These are phyloP conservation scores for Lepidium campestre DNA, from an alignment of 441 rosid species.

Conservation along the genomic window DNA sequence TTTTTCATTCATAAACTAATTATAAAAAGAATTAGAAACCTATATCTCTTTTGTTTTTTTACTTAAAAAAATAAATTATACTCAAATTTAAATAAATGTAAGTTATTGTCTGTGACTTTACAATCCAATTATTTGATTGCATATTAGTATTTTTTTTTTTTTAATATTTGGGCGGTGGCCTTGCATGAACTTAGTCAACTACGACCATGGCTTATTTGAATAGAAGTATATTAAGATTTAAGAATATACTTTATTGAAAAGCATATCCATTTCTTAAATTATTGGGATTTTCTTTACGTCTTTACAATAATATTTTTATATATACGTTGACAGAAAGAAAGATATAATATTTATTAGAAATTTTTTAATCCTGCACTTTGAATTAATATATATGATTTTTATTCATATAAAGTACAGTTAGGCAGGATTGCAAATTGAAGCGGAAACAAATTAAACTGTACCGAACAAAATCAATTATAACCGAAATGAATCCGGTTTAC, in stretches of 20 bases:
- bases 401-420: too few species aligned
- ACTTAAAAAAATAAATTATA: not conserved
- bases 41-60: too few species aligned
- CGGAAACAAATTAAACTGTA: not conserved
- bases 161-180: not conserved
- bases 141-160: not conserved
- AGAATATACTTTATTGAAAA: slow-evolving; percentile 11
- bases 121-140: not conserved
- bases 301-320: not conserved
- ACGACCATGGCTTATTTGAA: slow-evolving; percentile 5
- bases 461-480: not conserved
- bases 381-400: too few species aligned
- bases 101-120: not conserved
- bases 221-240: not conserved
- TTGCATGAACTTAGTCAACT: slow-evolving; percentile 8
- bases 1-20: not conserved
- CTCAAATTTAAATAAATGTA: not conserved
- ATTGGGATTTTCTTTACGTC: not conserved
- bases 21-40: too few species aligned
- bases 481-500: not conserved
- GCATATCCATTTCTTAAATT: slow-evolving; percentile 9
- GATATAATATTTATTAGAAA: not conserved
- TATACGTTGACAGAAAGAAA: not conserved
- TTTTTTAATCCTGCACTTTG: too few species aligned
- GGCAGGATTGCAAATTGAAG: not conserved